Evolutionary conservation across 208 protist genomes (phyloP).

Genomic region (Leishmania aethiopica): DNA sequence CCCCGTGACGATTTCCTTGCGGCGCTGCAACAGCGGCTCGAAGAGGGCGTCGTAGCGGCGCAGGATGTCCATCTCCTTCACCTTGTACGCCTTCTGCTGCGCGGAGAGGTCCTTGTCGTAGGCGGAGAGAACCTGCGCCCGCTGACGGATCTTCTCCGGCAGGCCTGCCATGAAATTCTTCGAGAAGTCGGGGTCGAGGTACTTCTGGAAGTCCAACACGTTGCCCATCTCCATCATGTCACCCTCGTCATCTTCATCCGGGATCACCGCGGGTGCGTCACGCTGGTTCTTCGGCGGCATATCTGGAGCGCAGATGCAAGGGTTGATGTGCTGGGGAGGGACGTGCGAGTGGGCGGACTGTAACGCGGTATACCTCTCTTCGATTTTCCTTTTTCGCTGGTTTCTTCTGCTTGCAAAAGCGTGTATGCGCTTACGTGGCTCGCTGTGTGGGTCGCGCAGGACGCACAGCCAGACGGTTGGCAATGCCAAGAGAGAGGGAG

Average conservation of each 20-base stretch:
- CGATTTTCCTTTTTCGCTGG: not conserved
- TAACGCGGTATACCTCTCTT: not conserved
- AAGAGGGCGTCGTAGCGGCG: slow-evolving; percentile 76
- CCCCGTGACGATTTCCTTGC: slow-evolving; percentile 80
- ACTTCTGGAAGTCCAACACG: slow-evolving; percentile 51
- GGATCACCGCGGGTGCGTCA: slow-evolving; percentile 16
- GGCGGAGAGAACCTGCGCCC: slow-evolving; percentile 67
- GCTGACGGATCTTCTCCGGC: slow-evolving; percentile 82
- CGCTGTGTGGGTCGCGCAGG: not conserved
- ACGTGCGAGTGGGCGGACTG: slow-evolving; percentile 11
- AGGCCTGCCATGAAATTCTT: slow-evolving; percentile 81
- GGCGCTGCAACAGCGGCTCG: slow-evolving; percentile 59
- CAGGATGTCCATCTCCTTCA: slow-evolving; percentile 73
- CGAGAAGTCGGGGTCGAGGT: slow-evolving; percentile 78
- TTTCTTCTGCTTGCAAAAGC: not conserved
- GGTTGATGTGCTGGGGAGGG: not conserved
- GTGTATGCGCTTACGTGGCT: not conserved
- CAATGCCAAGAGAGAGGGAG: not conserved
- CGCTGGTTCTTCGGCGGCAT: slow-evolving; percentile 59
- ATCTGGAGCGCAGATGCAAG: not conserved
- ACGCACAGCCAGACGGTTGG: not conserved
- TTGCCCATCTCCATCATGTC: slow-evolving; percentile 41
- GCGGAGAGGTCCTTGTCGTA: slow-evolving; percentile 78
- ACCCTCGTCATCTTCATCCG: slow-evolving; percentile 44
- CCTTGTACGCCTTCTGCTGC: slow-evolving; percentile 56